Percentiles rank a stretch among this genome's conserved stretches.
These are phyloP conservation scores for Paramecium pentaurelia DNA, from an alignment of 73 alveolate genomes.

Conservation along the genomic window DNA sequence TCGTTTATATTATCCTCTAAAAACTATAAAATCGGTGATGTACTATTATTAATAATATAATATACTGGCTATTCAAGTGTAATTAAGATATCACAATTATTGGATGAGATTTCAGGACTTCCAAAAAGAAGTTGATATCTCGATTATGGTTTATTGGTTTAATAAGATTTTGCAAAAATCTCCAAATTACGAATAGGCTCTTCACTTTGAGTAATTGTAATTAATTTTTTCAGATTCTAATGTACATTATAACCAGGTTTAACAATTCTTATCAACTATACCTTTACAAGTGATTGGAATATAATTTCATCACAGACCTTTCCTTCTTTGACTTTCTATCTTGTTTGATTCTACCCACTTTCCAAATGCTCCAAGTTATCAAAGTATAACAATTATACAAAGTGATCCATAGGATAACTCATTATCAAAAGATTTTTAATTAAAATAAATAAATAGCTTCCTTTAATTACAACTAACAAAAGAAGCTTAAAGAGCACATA, in stretches of 20 bases:
- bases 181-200: conserved; percentile 26
- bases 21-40: conserved; percentile 29
- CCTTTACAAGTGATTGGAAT: background rate
- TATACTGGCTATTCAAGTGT: conserved; percentile 19
- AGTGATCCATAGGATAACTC: conserved; percentile 35
- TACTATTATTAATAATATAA: background rate
- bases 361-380: conserved; percentile 40
- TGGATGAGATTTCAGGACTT: background rate
- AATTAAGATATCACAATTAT: background rate
- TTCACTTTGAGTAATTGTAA: conserved; percentile 14
- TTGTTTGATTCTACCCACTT: background rate
- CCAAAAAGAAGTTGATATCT: conserved; percentile 4
- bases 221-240: background rate
- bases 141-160: background rate
- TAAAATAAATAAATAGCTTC: background rate
- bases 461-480: background rate
- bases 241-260: conserved; percentile 43
- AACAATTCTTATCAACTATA: conserved; percentile 23
- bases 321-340: background rate
- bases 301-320: conserved; percentile 26
- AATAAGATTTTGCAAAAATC: conserved; percentile 8
- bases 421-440: background rate
- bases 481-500: background rate
- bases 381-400: background rate
- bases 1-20: conserved; percentile 38